Conservation (phyloP, 2,329 filamentous ascomycete genomes). For the Thielaviopsis populi region DNA sequence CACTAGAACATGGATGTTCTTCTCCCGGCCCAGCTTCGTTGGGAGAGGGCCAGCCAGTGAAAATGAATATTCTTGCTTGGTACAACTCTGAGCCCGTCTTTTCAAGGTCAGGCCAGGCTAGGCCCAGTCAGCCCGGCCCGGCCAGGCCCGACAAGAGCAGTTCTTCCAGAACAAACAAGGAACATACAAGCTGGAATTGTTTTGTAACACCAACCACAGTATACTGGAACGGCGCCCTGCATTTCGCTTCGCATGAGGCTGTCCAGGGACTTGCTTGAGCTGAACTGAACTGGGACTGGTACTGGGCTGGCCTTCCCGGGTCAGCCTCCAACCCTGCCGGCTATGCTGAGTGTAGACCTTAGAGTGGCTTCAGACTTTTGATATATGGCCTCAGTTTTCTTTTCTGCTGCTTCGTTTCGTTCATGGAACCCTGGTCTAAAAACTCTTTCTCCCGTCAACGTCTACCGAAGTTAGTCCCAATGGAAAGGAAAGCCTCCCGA, state of each 20-base stretch:
- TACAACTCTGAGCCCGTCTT: too few relatives aligned
- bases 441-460: neutral
- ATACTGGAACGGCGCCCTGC: neutral
- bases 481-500: slow-evolving; percentile 5
- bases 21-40: too few relatives aligned
- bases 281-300: neutral
- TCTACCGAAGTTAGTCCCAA: neutral
- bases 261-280: neutral
- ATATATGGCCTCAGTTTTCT: neutral
- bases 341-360: neutral
- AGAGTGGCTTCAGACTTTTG: neutral
- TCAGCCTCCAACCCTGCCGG: neutral
- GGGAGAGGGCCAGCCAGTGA: too few relatives aligned
- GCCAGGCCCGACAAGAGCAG: neutral
- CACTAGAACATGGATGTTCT: too few relatives aligned
- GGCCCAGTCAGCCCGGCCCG: too few relatives aligned
- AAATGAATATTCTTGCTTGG: too few relatives aligned
- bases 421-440: neutral
- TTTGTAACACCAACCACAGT: neutral
- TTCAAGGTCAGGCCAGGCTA: too few relatives aligned
- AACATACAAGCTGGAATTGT: neutral
- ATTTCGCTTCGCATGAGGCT: slow-evolving; percentile 1
- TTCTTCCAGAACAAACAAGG: neutral
- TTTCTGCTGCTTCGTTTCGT: neutral
- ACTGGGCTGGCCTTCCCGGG: neutral